phyloP scores from a whole-genome alignment of 352 stramenopile genomes.

The Globisporangium megalacanthum region DNA sequence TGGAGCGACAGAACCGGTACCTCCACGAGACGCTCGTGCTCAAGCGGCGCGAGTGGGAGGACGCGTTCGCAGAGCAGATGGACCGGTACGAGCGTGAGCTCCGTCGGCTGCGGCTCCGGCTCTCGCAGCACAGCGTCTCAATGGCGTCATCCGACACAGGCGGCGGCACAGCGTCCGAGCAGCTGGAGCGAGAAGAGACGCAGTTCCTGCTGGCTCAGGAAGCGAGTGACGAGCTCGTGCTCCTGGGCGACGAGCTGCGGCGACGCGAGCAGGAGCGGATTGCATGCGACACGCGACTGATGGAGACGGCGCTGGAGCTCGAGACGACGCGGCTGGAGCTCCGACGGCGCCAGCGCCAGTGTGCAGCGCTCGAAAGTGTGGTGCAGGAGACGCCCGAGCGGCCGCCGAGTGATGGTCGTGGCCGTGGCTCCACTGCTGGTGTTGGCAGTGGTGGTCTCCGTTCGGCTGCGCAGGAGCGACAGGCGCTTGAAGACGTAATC shows the following conservation, averaged over 20 bases:
- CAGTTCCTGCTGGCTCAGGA: constrained; percentile 38
- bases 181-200: constrained; percentile 42
- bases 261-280: constrained; percentile 45
- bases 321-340: constrained; percentile 66
- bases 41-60: constrained; percentile 68
- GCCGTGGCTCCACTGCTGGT: neutral
- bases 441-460: constrained; percentile 4
- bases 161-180: constrained; percentile 10
- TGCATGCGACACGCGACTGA: constrained; percentile 52
- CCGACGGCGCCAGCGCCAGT: constrained; percentile 43
- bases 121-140: constrained; percentile 26
- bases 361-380: constrained; percentile 6
- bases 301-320: constrained; percentile 64
- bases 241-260: constrained; percentile 38
- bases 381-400: constrained; percentile 9
- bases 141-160: neutral
- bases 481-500: constrained; percentile 71
- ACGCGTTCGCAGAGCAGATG: constrained; percentile 39
- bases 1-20: constrained; percentile 50
- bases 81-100: constrained; percentile 49
- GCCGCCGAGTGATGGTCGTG: neutral
- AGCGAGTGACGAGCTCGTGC: constrained; percentile 35
- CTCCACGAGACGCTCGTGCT: constrained; percentile 52
- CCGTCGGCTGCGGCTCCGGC: constrained; percentile 35
- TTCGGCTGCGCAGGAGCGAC: constrained; percentile 27